Conservation (phyloP, 805 yeast genomes). For the Naumovozyma dairenensis region DNA sequence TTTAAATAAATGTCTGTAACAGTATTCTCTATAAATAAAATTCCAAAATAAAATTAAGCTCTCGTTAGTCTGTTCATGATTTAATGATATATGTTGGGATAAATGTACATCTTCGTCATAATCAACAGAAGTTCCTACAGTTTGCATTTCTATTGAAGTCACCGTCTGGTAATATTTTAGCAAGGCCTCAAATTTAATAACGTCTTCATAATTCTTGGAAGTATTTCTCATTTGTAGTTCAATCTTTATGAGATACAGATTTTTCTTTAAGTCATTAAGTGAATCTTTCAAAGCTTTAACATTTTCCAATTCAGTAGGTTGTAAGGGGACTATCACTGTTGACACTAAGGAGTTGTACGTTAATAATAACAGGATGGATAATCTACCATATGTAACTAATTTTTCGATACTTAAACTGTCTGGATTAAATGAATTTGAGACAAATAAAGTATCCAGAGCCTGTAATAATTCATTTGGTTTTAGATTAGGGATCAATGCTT, state of each 20-base stretch:
- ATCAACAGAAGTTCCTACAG: constrained; percentile 10
- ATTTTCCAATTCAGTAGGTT: constrained; percentile 14
- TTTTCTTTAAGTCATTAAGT: constrained; percentile 8
- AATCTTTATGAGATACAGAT: constrained; percentile 12
- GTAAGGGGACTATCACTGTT: constrained; percentile 22
- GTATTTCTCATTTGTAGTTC: constrained; percentile 15
- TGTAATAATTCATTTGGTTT: constrained; percentile 16
- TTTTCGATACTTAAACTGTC: constrained; percentile 13
- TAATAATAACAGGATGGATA: constrained; percentile 16
- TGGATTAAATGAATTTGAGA: constrained; percentile 14
- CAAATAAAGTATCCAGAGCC: constrained; percentile 16
- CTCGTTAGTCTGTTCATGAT: constrained; percentile 21
- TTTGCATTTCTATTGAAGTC: constrained; percentile 5
- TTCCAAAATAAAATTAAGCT: constrained; percentile 18
- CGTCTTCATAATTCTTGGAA: constrained; percentile 10
- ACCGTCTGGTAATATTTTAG: constrained; percentile 16
- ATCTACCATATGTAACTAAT: constrained; percentile 14
- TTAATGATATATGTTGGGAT: constrained; percentile 19
- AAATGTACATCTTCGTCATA: constrained; percentile 24
- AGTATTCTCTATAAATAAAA: constrained; percentile 22
- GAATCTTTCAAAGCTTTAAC: constrained; percentile 11
- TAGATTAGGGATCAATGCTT: constrained; percentile 18
- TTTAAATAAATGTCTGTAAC: constrained; percentile 22
- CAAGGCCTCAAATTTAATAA: constrained; percentile 16
- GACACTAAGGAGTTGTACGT: constrained; percentile 22